phyloP scores from a whole-genome alignment of 495 filamentous ascomycete genomes.

The Penicillium lagena region DNA sequence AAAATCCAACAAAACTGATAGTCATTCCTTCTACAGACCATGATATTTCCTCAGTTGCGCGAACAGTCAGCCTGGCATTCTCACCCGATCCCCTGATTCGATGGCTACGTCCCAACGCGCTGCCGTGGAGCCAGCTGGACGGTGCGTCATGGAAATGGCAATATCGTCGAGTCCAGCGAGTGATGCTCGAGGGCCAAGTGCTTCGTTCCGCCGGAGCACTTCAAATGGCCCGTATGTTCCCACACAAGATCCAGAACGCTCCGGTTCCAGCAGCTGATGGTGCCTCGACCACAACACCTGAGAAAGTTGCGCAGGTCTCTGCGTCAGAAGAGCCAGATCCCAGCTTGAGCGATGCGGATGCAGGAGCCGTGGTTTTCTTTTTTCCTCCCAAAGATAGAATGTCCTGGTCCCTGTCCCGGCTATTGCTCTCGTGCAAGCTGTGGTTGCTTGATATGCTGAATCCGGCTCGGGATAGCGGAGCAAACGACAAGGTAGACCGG shows the following conservation, averaged over 20 bases:
- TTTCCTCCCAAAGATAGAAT: slow-evolving; percentile 11
- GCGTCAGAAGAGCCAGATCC: neutral
- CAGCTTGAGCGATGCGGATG: slow-evolving; percentile 1
- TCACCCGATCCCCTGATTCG: slow-evolving; percentile 22
- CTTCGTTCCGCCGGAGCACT: slow-evolving; percentile 6
- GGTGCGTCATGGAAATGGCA: slow-evolving; percentile 14
- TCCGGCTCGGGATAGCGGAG: slow-evolving; percentile 10
- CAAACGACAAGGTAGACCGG: slow-evolving; percentile 8
- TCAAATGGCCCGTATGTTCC: slow-evolving; percentile 6
- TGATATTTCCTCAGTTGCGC: slow-evolving; percentile 9
- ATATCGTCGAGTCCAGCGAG: slow-evolving; percentile 18
- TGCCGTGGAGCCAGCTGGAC: slow-evolving; percentile 8
- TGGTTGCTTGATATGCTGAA: slow-evolving; percentile 12
- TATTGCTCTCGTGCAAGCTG: slow-evolving; percentile 10
- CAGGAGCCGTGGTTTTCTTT: slow-evolving; percentile 16
- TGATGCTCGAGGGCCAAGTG: slow-evolving; percentile 17
- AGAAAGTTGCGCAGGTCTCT: neutral
- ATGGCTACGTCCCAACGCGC: slow-evolving; percentile 24
- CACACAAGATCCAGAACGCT: neutral
- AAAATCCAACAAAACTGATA: neutral
- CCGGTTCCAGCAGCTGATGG: neutral
- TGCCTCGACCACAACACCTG: neutral
- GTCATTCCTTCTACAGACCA: neutral
- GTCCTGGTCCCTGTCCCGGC: slow-evolving; percentile 8
- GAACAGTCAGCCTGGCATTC: slow-evolving; percentile 20